A percentile compares a stretch with the other conserved stretches of the same genome.
These are phyloP conservation scores for Thoreauomyces humboldtii DNA, from an alignment of 192 early-diverging fungal species.

Conservation along the genomic window DNA sequence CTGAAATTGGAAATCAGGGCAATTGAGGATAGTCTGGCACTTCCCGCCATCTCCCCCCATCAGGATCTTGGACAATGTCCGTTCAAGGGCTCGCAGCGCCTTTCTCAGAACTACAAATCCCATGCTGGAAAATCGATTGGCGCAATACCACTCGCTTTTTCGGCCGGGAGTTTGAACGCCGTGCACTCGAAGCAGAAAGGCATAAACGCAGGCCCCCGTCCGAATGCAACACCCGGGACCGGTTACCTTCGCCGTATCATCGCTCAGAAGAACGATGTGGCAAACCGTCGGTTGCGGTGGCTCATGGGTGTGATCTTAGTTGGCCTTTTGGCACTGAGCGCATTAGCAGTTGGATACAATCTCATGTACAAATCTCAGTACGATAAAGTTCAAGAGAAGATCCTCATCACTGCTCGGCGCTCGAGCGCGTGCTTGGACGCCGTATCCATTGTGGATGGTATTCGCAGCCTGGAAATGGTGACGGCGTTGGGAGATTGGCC, in stretches of 20 bases:
- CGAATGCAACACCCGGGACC: background rate
- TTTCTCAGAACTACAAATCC: no score
- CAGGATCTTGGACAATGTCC: no score
- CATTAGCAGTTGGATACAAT: constrained; percentile 25
- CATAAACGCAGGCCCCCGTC: no score
- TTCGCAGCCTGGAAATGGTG: constrained; percentile 19
- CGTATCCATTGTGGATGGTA: constrained; percentile 23
- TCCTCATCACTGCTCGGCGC: constrained; percentile 2
- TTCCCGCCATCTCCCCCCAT: no score
- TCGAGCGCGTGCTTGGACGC: background rate
- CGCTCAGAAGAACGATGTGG: constrained; percentile 18
- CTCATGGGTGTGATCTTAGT: constrained; percentile 26
- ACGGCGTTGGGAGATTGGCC: background rate
- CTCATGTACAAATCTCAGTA: constrained; percentile 12
- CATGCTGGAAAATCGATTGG: no score
- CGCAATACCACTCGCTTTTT: constrained; percentile 13
- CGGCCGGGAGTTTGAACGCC: background rate
- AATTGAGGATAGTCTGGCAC: no score
- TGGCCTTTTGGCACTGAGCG: constrained; percentile 23
- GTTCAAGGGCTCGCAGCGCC: no score
- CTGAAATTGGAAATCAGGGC: no score
- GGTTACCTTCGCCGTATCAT: constrained; percentile 27
- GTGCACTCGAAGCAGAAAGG: background rate
- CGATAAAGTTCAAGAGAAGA: background rate
- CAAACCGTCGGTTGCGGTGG: constrained; percentile 29